A percentile compares a stretch with the other conserved stretches of the same genome.
phyloP scores from a whole-genome alignment of 768 basidiomycete genomes.

The Suillus fuscotomentosus region DNA sequence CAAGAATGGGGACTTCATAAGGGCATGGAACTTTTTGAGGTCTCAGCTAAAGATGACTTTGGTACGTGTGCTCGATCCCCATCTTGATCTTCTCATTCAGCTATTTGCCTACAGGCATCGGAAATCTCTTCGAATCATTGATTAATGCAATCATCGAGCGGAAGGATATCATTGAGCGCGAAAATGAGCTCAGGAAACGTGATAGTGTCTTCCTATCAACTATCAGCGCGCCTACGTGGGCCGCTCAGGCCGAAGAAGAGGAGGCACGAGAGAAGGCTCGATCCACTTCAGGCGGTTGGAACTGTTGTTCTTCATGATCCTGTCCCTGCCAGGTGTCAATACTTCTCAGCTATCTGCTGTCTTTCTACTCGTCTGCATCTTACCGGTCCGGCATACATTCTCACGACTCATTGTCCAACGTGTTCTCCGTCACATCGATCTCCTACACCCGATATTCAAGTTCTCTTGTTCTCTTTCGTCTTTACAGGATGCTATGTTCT shows the following conservation, averaged over 20 bases:
- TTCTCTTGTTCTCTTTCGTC: conserved; percentile 12
- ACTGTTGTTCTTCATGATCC: conserved; percentile 57
- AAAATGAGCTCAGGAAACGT: conserved; percentile 76
- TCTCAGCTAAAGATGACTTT: conserved; percentile 84
- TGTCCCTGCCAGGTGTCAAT: conserved; percentile 4
- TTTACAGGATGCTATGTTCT: conserved; percentile 25
- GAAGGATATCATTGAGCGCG: conserved; percentile 77
- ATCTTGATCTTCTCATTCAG: conserved; percentile 10
- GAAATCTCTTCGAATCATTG: conserved; percentile 75
- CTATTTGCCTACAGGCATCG: conserved; percentile 56
- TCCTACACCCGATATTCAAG: conserved; percentile 2
- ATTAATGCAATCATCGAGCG: conserved; percentile 76
- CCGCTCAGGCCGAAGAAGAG: conserved; percentile 78
- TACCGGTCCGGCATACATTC: conserved; percentile 13
- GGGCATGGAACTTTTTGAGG: conserved; percentile 87
- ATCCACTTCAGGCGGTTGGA: conserved; percentile 54
- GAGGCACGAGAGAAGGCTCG: conserved; percentile 60
- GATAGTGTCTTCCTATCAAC: conserved; percentile 80
- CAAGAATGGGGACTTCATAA: conserved; percentile 77
- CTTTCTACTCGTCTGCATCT: conserved; percentile 16
- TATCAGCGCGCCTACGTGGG: conserved; percentile 66
- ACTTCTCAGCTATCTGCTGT: conserved; percentile 10
- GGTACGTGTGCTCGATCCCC: conserved; percentile 46
- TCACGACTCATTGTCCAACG: conserved; percentile 14
- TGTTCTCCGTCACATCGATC: conserved; percentile 6